These are phyloP conservation scores for Raphanus raphanistrum DNA, from an alignment of 345 rosid species.

Conservation along the genomic window DNA sequence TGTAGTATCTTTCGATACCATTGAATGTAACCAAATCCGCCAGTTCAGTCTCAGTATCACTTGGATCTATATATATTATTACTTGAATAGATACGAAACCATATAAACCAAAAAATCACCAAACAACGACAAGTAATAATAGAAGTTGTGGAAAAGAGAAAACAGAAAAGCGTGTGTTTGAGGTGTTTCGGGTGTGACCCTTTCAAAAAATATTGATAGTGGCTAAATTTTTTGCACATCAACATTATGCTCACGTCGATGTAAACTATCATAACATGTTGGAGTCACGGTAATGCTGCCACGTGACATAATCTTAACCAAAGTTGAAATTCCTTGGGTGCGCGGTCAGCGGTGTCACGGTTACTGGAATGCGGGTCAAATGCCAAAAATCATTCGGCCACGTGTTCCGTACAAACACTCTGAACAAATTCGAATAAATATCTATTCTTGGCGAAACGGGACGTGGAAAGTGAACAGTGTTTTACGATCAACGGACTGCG, in stretches of 20 bases:
- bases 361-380: slow-evolving; percentile 27
- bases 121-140: not conserved
- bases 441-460: slow-evolving; percentile 10
- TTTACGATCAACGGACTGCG: slow-evolving; percentile 1
- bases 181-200: not conserved
- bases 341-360: not conserved
- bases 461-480: slow-evolving; percentile 25
- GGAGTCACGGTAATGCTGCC: not conserved
- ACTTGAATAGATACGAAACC: not conserved
- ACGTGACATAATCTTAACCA: slow-evolving; percentile 9
- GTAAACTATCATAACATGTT: not conserved
- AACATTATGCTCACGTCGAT: not conserved
- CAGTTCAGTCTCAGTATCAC: not conserved
- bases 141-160: not conserved
- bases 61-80: not conserved
- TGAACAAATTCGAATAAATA: not conserved
- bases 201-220: not conserved
- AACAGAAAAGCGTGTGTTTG: not conserved
- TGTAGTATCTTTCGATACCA: not conserved
- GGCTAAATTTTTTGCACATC: not conserved
- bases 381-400: slow-evolving; percentile 3
- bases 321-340: not conserved
- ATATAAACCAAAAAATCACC: not conserved
- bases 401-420: slow-evolving; percentile 22
- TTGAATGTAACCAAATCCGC: too few species aligned